phyloP scores from a whole-genome alignment of 495 filamentous ascomycete species.

The Cercophora sp. region DNA sequence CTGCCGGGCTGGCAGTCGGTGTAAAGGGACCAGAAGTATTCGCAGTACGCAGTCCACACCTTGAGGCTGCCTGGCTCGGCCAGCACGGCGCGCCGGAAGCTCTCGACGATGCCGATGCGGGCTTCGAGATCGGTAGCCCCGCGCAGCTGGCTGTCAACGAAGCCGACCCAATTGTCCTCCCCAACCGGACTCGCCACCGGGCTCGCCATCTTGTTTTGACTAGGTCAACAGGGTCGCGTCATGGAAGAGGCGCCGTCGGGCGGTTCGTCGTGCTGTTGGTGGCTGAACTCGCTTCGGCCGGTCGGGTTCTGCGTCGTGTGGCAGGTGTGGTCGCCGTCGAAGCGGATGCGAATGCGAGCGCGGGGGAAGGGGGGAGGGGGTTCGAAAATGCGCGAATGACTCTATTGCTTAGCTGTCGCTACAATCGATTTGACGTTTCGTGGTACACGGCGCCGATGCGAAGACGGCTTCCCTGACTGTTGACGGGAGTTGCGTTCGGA shows the following conservation, averaged over 20 bases:
- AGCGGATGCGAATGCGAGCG: neutral
- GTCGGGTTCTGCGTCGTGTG: too few species aligned
- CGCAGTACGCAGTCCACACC: conserved; percentile 84
- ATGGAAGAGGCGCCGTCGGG: conserved; percentile 13
- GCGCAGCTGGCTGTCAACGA: conserved; percentile 48
- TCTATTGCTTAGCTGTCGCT: too few species aligned
- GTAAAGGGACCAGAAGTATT: conserved; percentile 78
- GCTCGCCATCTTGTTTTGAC: conserved; percentile 41
- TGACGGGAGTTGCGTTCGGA: too few species aligned
- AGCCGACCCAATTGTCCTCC: conserved; percentile 53
- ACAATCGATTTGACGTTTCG: too few species aligned
- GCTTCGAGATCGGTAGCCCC: conserved; percentile 48
- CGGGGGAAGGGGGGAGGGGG: neutral
- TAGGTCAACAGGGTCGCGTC: conserved; percentile 20
- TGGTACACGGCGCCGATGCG: too few species aligned
- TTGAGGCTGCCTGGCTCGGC: conserved; percentile 81
- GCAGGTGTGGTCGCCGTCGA: too few species aligned
- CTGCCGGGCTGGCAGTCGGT: conserved; percentile 56
- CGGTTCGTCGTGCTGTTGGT: neutral
- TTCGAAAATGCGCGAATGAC: too few species aligned
- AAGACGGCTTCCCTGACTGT: too few species aligned
- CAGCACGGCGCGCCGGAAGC: conserved; percentile 71
- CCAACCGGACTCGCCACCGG: conserved; percentile 53
- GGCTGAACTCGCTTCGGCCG: too few species aligned
- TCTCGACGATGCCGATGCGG: conserved; percentile 72